Base-by-base conservation (phyloP, 306 rosid species). In the Argentina anserina region DNA sequence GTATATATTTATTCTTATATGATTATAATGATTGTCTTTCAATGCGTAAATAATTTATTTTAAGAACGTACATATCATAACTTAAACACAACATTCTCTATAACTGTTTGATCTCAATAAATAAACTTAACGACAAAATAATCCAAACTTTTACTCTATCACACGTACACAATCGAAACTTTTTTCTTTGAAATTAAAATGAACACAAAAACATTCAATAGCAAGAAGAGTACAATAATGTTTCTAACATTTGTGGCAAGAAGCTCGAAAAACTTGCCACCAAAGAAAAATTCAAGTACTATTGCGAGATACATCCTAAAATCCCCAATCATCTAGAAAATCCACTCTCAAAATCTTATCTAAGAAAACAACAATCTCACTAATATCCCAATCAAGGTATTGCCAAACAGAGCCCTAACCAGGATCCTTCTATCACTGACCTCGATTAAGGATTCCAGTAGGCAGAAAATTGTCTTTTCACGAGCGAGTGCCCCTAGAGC, bases 381-480 rank as follows among this genome's bases (percentile, higher is more conserved):
- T 5, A 6, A 52, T 9, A 53, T 53, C 60, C 31, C 9, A 10
- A 42, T 14, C 15, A 61, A 34, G 8, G 17, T 7, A 26, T 33
- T 60, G 28, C 75, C 76, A 76, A 75, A 76, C 69, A 69, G 63
- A 13, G 10, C 58, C 43, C 61, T 26, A 28, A 12, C 28, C 37
- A 59, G 59, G 40, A 18, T 33, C 40, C 1, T 3, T 6, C 62
- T 33, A 11, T 36, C 21, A 65, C 60, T 21, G 78, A 68, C 70
- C 76, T 69, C 69, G 74, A 47, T 67, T 68, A 39, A 73, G 65
- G 85, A 72, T 73, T 60, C 9, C 17, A 23, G 26, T 69, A 75
- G 79, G 83, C 41, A 14, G 9, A 58, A 70, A 78, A 55, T 58
- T 4, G 90, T 81, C 80, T 39, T 86, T 74, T 67, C 60, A 1